These are phyloP conservation scores for Botryotinia globosa DNA, from an alignment of 2,329 filamentous ascomycete genomes.

Conservation along the genomic window DNA sequence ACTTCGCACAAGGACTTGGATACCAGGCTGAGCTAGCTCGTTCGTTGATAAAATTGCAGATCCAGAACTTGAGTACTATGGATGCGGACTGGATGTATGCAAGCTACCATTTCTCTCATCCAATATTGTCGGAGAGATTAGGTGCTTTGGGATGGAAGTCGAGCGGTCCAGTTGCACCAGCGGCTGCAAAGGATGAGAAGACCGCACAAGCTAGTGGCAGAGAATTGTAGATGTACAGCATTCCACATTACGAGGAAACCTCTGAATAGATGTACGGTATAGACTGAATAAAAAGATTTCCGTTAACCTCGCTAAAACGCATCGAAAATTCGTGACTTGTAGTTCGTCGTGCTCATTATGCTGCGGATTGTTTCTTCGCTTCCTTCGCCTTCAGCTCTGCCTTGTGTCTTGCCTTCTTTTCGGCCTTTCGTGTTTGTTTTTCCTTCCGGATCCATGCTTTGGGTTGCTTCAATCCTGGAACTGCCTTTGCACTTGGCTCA, in stretches of 20 bases:
- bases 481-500: slow-evolving; percentile 22
- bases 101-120: slow-evolving; percentile 97
- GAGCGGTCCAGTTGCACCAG: slow-evolving; percentile 43
- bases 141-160: slow-evolving; percentile 82
- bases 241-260: neutral
- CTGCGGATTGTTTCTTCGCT: slow-evolving; percentile 45
- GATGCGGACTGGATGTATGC: slow-evolving; percentile 98
- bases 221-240: slow-evolving; percentile 57
- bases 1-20: slow-evolving; percentile 80
- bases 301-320: slow-evolving; percentile 11
- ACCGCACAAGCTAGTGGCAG: slow-evolving; percentile 70
- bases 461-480: slow-evolving; percentile 35
- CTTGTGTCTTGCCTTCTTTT: slow-evolving; percentile 47
- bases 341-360: slow-evolving; percentile 16
- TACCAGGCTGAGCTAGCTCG: slow-evolving; percentile 79
- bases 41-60: slow-evolving; percentile 94
- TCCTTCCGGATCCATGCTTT: slow-evolving; percentile 35
- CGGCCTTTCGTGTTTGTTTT: slow-evolving; percentile 41
- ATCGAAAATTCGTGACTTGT: slow-evolving; percentile 20
- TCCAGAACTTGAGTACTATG: slow-evolving; percentile 98
- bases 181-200: slow-evolving; percentile 41
- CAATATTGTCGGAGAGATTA: slow-evolving; percentile 89
- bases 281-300: slow-evolving; percentile 11
- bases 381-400: slow-evolving; percentile 61
- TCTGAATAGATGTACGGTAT: slow-evolving; percentile 42